Conservation (phyloP, 2,329 filamentous ascomycete species). For the Colletotrichum tropicicola region DNA sequence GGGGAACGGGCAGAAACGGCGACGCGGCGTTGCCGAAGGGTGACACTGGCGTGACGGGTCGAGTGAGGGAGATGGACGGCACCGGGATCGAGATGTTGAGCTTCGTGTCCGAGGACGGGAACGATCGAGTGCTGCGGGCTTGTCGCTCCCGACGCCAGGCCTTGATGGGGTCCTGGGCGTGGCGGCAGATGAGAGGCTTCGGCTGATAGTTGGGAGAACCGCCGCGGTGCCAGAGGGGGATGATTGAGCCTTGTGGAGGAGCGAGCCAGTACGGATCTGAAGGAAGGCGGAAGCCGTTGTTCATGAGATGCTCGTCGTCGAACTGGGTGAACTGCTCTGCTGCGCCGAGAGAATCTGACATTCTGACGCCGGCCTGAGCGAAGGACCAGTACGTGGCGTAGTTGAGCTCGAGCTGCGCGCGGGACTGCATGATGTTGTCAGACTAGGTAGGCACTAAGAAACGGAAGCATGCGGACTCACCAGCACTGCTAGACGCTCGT, state of each 20-base stretch:
- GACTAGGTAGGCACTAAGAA: not conserved
- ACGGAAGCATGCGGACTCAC: not conserved
- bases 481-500: slow-evolving; percentile 25
- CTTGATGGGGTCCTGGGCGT: slow-evolving; percentile 24
- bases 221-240: slow-evolving; percentile 26
- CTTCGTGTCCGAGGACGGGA: not conserved
- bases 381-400: slow-evolving; percentile 28
- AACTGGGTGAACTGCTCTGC: slow-evolving; percentile 27
- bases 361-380: slow-evolving; percentile 24
- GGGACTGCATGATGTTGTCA: slow-evolving; percentile 15
- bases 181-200: slow-evolving; percentile 26
- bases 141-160: slow-evolving; percentile 20
- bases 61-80: slow-evolving; percentile 24
- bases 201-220: slow-evolving; percentile 28
- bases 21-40: slow-evolving; percentile 16
- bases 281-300: slow-evolving; percentile 27
- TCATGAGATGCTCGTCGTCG: slow-evolving; percentile 29
- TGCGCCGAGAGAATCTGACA: slow-evolving; percentile 28
- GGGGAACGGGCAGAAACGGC: slow-evolving; percentile 11
- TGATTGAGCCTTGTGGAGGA: slow-evolving; percentile 25
- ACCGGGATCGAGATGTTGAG: slow-evolving; percentile 26
- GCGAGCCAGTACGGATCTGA: slow-evolving; percentile 28
- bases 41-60: slow-evolving; percentile 20
- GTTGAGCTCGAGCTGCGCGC: slow-evolving; percentile 29
- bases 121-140: not conserved